Conservation (phyloP, 2,329 filamentous ascomycete species). For the Diaporthe sp. region DNA sequence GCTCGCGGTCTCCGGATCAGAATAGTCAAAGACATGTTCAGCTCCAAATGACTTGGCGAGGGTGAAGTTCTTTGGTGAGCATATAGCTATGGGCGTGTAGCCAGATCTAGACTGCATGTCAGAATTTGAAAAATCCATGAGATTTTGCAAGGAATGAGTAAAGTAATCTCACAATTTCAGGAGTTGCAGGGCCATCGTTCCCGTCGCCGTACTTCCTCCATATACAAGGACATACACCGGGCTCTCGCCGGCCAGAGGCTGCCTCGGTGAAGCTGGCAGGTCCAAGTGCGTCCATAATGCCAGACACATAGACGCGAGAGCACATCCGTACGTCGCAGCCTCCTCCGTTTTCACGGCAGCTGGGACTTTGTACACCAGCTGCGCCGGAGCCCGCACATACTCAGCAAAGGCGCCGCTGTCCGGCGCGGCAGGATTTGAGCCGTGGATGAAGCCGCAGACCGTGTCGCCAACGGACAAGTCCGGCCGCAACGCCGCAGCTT, state of each 20-base stretch:
- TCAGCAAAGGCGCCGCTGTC: conserved; percentile 11
- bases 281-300: not conserved
- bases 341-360: not conserved
- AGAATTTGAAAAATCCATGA: not conserved
- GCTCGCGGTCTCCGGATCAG: not conserved
- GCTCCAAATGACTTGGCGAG: not conserved
- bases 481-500: not conserved
- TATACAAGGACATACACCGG: not conserved
- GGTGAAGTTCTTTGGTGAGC: not conserved
- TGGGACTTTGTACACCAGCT: conserved; percentile 1
- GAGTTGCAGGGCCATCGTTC: not conserved
- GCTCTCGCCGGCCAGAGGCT: not conserved
- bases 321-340: not conserved
- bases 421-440: not conserved
- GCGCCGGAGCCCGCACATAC: not conserved
- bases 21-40: not conserved
- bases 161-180: not conserved
- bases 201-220: not conserved
- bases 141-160: not conserved
- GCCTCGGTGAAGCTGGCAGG: not conserved
- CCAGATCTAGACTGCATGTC: not conserved
- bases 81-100: not conserved
- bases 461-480: not conserved
- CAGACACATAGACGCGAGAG: conserved; percentile 1
- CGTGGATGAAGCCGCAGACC: conserved; percentile 16